Conservation (phyloP, 108 stramenopile species). For the Aureococcus anophagefferens region DNA sequence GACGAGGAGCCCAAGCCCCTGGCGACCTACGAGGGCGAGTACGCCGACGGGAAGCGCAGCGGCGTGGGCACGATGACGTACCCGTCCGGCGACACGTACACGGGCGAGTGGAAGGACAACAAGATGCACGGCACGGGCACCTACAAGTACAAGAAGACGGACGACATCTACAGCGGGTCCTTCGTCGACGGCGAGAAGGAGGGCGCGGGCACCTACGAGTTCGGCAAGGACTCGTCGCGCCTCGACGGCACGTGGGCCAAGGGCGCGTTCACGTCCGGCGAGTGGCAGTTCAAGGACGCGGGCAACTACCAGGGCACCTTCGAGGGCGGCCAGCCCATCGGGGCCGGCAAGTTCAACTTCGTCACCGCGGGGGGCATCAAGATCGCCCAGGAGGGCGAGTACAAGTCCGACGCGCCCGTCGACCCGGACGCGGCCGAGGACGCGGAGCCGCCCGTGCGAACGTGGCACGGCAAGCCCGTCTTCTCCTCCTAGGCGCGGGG, state of each 20-base stretch:
- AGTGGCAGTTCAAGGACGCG: slow-evolving; percentile 19
- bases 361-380: neutral
- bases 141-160: slow-evolving; percentile 11
- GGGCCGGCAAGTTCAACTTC: slow-evolving; percentile 18
- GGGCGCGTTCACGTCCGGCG: slow-evolving; percentile 13
- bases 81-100: slow-evolving; percentile 9
- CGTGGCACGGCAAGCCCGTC: neutral
- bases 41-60: slow-evolving; percentile 14
- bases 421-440: neutral
- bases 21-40: slow-evolving; percentile 18
- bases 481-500: no score
- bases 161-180: slow-evolving; percentile 22
- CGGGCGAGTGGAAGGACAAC: slow-evolving; percentile 6
- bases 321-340: slow-evolving; percentile 18
- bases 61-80: slow-evolving; percentile 21
- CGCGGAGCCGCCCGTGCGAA: neutral
- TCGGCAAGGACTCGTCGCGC: slow-evolving; percentile 8
- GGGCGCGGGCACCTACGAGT: slow-evolving; percentile 26
- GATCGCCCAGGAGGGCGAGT: neutral
- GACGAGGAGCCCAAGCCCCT: slow-evolving; percentile 5
- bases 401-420: neutral
- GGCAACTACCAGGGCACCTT: slow-evolving; percentile 17
- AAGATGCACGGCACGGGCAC: slow-evolving; percentile 16
- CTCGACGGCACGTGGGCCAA: slow-evolving; percentile 22
- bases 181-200: slow-evolving; percentile 14